Evolutionary conservation across 768 basidiomycete species (phyloP), one percentile per base, ranked within the genome.

Genomic region (Lentinus brumalis): DNA sequence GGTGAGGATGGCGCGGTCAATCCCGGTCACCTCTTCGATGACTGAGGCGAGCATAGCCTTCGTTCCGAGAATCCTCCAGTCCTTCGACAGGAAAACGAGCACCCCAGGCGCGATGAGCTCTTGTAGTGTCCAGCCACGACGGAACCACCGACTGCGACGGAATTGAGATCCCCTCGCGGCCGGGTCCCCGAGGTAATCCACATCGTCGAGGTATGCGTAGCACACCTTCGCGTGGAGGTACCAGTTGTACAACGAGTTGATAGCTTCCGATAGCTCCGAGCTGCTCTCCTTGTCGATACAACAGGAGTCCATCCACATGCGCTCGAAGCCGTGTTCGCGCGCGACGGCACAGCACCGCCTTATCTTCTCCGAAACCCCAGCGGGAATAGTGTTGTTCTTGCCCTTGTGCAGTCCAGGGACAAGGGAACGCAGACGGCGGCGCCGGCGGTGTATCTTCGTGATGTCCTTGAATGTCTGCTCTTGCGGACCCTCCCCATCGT

Each of bases 281-380:
- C 29, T 44, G 53, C 44, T 55, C 29, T 26, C 18, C 50, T 52
- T 51, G 42, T 58, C 58, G 58, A 59, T 59, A 32, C 58, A 59
- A 42, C 58, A 59, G 41, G 58, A 59, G 42, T 59, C 58, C 30
- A 59, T 40, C 58, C 58, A 59, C 31, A 59, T n/a, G 12, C 42
- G 42, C 21, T 15, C 40, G 51, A 38, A 59, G n/a, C 58, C 58
- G 18, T 50, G 44, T 2, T 18, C 18, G 30, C 58, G 51, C 30
- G 58, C 58, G 51, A 59, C 31, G 14, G 21, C 42, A 51, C 58
- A 59, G 15, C 31, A 29, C 2, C 44, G 42, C 12, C 44, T 32
- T 12, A 59, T 32, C 44, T 59, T 59, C 42, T 45, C 41, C 12
- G 42, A 53, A 15, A 59, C 12, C 1, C n/a, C 49, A 6, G 57